phyloP scores from a whole-genome alignment of 805 yeast species.

The Schwanniomyces occidentalis region DNA sequence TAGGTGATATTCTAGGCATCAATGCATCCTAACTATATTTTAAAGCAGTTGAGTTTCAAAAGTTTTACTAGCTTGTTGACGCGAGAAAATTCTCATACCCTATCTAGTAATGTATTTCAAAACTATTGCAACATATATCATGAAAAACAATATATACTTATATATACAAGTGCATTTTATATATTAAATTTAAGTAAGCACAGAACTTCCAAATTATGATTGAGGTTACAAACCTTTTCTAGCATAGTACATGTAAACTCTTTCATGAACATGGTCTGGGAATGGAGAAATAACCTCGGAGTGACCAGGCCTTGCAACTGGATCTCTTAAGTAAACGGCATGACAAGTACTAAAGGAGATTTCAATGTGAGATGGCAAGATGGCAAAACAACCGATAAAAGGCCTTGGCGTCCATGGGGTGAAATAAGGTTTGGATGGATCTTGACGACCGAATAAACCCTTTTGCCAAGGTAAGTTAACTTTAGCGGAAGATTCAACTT shows the following conservation, averaged over 20 bases:
- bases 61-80: too few species aligned
- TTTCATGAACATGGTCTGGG: conserved; percentile 76
- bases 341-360: conserved; percentile 89
- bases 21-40: too few species aligned
- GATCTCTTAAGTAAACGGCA: conserved; percentile 95
- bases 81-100: too few species aligned
- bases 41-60: too few species aligned
- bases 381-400: conserved; percentile 88
- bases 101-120: too few species aligned
- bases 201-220: not conserved
- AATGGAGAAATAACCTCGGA: conserved; percentile 94
- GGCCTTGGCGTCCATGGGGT: conserved; percentile 98
- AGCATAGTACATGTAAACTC: conserved; percentile 92
- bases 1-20: conserved; percentile 37
- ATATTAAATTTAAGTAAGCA: not conserved
- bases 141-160: too few species aligned
- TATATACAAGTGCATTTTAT: conserved; percentile 9
- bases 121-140: too few species aligned
- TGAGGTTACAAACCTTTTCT: conserved; percentile 57
- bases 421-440: conserved; percentile 78
- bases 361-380: conserved; percentile 90
- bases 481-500: conserved; percentile 49
- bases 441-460: conserved; percentile 73
- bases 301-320: conserved; percentile 95
- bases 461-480: conserved; percentile 80